These are phyloP conservation scores for Aspergillus novofumigatus DNA, from an alignment of 2,329 filamentous ascomycete genomes.

Conservation along the genomic window DNA sequence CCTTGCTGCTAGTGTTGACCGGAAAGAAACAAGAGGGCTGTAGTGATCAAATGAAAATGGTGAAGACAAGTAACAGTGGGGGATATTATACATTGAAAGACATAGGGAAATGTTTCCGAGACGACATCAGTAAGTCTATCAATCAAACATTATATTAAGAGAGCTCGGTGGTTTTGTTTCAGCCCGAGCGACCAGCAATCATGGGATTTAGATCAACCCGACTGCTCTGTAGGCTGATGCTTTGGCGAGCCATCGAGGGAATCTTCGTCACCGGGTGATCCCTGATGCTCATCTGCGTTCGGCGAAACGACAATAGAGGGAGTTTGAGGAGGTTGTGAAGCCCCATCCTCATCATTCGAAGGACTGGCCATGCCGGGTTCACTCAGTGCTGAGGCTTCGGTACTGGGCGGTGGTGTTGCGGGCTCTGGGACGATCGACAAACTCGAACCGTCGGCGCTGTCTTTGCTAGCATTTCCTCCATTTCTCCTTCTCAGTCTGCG, in stretches of 20 bases:
- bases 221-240: conserved; percentile 21
- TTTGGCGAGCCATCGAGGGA: conserved; percentile 18
- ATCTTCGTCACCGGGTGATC: conserved; percentile 17
- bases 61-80: not conserved
- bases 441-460: conserved; percentile 29
- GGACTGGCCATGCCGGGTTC: conserved; percentile 20
- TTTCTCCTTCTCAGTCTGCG: conserved; percentile 65
- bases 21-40: not conserved
- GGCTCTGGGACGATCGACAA: conserved; percentile 32
- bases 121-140: conserved; percentile 29
- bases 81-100: conserved; percentile 19
- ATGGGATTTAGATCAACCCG: conserved; percentile 15
- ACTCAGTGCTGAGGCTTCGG: conserved; percentile 18
- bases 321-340: conserved; percentile 20
- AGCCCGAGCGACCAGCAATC: not conserved
- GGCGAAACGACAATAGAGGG: conserved; percentile 36
- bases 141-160: conserved; percentile 30
- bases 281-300: conserved; percentile 20
- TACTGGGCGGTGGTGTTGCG: conserved; percentile 25
- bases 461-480: conserved; percentile 39
- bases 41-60: not conserved
- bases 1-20: not conserved
- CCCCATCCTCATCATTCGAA: conserved; percentile 17
- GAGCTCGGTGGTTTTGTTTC: conserved; percentile 1
- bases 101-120: conserved; percentile 22